Evolutionary conservation across 768 basidiomycete genomes (phyloP).

Genomic region (Kockovaella imperatae): DNA sequence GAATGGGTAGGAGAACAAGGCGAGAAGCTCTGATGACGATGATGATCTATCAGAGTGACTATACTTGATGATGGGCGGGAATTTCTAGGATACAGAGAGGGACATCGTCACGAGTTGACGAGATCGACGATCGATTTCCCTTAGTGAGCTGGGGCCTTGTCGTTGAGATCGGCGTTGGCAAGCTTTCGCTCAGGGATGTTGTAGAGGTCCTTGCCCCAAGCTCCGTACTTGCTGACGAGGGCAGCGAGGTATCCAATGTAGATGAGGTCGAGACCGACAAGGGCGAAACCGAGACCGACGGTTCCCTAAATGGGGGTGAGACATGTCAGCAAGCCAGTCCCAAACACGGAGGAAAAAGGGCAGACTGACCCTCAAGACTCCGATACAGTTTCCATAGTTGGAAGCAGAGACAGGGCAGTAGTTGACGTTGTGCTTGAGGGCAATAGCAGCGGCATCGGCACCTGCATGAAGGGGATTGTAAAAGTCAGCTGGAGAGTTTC

Average conservation of each 20-base stretch:
- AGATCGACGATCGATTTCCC: too few species aligned
- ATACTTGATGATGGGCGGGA: too few species aligned
- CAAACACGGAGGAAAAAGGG: not conserved
- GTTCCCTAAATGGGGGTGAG: constrained; percentile 4
- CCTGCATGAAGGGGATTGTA: constrained; percentile 1
- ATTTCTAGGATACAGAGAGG: too few species aligned
- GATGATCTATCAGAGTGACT: not conserved
- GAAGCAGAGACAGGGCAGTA: constrained; percentile 14
- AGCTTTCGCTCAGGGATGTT: constrained; percentile 12
- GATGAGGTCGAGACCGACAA: constrained; percentile 18
- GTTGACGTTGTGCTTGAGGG: constrained; percentile 6
- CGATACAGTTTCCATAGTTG: constrained; percentile 13
- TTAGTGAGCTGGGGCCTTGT: constrained; percentile 19
- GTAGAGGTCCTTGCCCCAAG: constrained; percentile 11
- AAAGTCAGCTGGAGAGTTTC: not conserved
- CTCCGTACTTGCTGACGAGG: constrained; percentile 12
- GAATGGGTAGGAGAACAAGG: not conserved
- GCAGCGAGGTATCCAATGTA: constrained; percentile 12
- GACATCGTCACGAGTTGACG: too few species aligned
- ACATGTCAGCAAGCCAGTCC: not conserved
- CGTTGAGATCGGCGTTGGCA: constrained; percentile 14
- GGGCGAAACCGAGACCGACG: constrained; percentile 18
- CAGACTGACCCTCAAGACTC: constrained; percentile 16
- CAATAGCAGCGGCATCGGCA: constrained; percentile 8
- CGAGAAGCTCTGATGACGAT: not conserved